Evolutionary conservation across 2,329 filamentous ascomycete genomes (phyloP), one percentile per base, ranked within the genome.

Genomic region (Colletotrichum graminicola): DNA sequence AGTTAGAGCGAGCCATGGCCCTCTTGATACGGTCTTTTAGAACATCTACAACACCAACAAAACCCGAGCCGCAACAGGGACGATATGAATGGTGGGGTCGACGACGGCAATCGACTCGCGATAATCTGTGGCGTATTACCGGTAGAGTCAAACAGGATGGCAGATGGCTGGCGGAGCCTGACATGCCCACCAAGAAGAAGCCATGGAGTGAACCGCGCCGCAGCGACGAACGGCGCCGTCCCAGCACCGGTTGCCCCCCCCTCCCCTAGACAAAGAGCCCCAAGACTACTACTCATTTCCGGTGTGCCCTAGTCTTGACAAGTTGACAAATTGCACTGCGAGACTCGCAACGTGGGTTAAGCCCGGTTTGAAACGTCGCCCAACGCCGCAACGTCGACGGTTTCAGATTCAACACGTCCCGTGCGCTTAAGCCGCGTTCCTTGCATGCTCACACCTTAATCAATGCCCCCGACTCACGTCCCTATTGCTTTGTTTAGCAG

Each of bases 371-470:
- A 72, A 72, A 72, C 69, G 69, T 72, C 69, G 59, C 69, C 59
- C 65, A 68, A 56, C 69, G 69, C 54, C 69, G 69, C 69, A 72
- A 72, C 69, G 65, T 72, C 59, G 65, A 72, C 65, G 59, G 69
- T 72, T 72, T 72, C 69, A 72, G 69, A 72, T 72, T 41, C 65
- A 68, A 54, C 65, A 72, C 47, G 52, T 72, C 59, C 65, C 69
- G 69, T 72, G 65, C 69, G 65, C 69, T 64, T 60, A 43, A 72
- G 60, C 69, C 65, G 63, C 69, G 69, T 69, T 68, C 69, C 69
- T 72, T 68, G 69, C 69, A 69, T 72, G 69, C 43, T 59, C 52
- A 68, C 65, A 72, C 69, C 69, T 72, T 68, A 64, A 72, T 64
- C 59, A 54, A 52, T 45, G 23, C 65, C 60, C 60, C 65, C 65